Percentiles rank a stretch among this genome's conserved stretches.
phyloP scores from a whole-genome alignment of 2,329 filamentous ascomycete species.

The Plectosphaerella sp. region DNA sequence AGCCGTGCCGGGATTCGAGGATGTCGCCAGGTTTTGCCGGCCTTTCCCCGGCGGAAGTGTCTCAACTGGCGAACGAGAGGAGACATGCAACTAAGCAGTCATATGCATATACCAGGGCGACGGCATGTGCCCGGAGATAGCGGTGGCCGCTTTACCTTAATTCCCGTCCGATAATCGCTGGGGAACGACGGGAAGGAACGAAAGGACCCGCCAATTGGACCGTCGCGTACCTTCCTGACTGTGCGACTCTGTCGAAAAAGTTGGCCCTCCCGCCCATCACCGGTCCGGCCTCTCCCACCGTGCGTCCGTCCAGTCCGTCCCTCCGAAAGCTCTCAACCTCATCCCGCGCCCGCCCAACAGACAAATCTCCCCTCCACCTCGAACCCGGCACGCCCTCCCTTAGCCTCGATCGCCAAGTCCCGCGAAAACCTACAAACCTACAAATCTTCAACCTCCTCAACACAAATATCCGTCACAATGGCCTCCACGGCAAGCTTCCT shows the following conservation, averaged over 20 bases:
- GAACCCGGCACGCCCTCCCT: not conserved
- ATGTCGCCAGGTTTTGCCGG: slow-evolving; percentile 6
- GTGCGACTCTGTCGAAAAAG: slow-evolving; percentile 2
- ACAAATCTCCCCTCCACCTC: slow-evolving; percentile 6
- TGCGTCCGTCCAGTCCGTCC: not conserved
- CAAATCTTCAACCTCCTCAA: not conserved
- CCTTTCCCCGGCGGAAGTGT: not conserved
- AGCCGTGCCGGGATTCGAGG: slow-evolving; percentile 1
- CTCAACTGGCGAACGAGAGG: slow-evolving; percentile 3
- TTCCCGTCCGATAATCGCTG: not conserved
- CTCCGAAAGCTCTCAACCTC: slow-evolving; percentile 6
- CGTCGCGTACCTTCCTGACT: not conserved
- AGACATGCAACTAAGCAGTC: not conserved
- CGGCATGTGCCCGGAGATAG: slow-evolving; percentile 2
- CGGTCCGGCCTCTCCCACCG: slow-evolving; percentile 7
- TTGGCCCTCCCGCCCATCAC: slow-evolving; percentile 4
- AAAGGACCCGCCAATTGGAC: too few species aligned
- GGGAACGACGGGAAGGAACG: too few species aligned
- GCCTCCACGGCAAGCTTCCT: slow-evolving; percentile 44
- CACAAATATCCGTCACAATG: slow-evolving; percentile 24
- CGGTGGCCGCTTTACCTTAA: not conserved
- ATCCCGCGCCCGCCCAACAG: slow-evolving; percentile 1
- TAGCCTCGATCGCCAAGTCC: not conserved
- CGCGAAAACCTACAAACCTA: not conserved
- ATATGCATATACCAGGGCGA: not conserved